Evolutionary conservation across 495 filamentous ascomycete genomes (phyloP).

Genomic region (Platismatia glauca): DNA sequence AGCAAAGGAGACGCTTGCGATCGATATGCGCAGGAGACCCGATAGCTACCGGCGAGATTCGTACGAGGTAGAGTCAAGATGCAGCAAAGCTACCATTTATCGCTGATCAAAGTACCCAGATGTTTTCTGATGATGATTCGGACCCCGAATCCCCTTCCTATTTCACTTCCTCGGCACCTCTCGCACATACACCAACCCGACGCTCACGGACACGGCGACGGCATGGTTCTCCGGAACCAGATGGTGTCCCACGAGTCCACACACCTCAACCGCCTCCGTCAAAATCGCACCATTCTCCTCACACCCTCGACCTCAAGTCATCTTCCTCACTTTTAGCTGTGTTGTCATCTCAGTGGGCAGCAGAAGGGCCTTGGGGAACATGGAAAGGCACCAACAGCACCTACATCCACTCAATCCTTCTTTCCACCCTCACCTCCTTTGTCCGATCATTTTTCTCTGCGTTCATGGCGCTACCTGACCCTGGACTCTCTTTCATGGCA

Average conservation of each 20-base stretch:
- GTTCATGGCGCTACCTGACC: constrained; percentile 71
- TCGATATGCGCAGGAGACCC: constrained; percentile 26
- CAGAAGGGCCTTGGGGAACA: constrained; percentile 79
- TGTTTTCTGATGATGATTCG: constrained; percentile 50
- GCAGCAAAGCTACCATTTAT: background rate
- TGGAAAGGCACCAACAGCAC: constrained; percentile 94
- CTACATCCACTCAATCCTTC: constrained; percentile 77
- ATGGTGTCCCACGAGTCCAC: constrained; percentile 20
- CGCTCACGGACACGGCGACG: constrained; percentile 34
- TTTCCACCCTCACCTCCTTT: constrained; percentile 79
- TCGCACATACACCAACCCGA: constrained; percentile 40
- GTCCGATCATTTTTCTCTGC: constrained; percentile 75
- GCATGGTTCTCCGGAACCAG: constrained; percentile 33
- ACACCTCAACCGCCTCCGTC: constrained; percentile 30
- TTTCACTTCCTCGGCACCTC: constrained; percentile 67
- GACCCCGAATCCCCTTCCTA: constrained; percentile 75
- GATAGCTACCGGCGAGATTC: constrained; percentile 34
- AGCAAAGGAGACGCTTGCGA: constrained; percentile 19
- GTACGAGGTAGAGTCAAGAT: constrained; percentile 25
- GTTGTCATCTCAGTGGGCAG: constrained; percentile 76
- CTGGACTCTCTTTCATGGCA: constrained; percentile 37
- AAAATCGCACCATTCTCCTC: constrained; percentile 33
- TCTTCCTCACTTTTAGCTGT: constrained; percentile 69
- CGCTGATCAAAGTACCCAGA: constrained; percentile 20
- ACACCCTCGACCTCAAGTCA: constrained; percentile 59